phyloP scores from a whole-genome alignment of 352 stramenopile genomes.

The Globisporangium iwayamae region DNA sequence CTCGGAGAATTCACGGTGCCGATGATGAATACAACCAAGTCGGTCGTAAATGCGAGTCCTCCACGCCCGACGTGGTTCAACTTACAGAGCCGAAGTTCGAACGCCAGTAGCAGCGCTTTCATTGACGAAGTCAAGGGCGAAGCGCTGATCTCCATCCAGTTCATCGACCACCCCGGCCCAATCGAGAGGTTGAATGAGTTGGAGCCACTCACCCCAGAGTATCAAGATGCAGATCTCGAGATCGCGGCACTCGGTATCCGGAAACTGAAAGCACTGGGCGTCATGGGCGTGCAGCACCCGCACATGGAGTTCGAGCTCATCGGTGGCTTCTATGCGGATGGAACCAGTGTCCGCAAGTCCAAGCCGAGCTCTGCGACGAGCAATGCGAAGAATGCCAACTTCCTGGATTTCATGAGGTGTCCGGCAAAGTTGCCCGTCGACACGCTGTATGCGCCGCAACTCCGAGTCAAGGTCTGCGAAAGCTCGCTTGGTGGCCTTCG shows the following conservation, averaged over 20 bases:
- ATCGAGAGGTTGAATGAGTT: constrained; percentile 25
- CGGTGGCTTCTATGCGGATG: constrained; percentile 45
- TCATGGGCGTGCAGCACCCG: constrained; percentile 54
- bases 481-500: constrained; percentile 49
- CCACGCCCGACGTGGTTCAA: constrained; percentile 52
- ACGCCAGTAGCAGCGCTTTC: constrained; percentile 14
- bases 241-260: constrained; percentile 69
- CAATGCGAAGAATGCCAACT: constrained; percentile 69
- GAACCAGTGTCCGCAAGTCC: constrained; percentile 36
- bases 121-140: constrained; percentile 43
- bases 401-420: constrained; percentile 57
- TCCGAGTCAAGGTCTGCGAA: constrained; percentile 61
- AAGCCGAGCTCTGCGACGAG: constrained; percentile 28
- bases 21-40: constrained; percentile 40
- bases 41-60: constrained; percentile 35
- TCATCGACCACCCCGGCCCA: constrained; percentile 41
- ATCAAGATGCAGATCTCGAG: constrained; percentile 51
- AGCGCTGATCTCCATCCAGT: constrained; percentile 60
- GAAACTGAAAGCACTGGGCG: constrained; percentile 50
- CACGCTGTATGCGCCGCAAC: constrained; percentile 52
- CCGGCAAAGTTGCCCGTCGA: constrained; percentile 54
- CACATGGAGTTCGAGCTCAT: constrained; percentile 70
- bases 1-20: constrained; percentile 50
- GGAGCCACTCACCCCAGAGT: constrained; percentile 42
- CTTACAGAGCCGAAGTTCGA: constrained; percentile 21